A percentile compares a stretch with the other conserved stretches of the same genome.
Evolutionary conservation across 2,329 filamentous ascomycete species (phyloP).

Genomic region (Fonsecaea nubica): DNA sequence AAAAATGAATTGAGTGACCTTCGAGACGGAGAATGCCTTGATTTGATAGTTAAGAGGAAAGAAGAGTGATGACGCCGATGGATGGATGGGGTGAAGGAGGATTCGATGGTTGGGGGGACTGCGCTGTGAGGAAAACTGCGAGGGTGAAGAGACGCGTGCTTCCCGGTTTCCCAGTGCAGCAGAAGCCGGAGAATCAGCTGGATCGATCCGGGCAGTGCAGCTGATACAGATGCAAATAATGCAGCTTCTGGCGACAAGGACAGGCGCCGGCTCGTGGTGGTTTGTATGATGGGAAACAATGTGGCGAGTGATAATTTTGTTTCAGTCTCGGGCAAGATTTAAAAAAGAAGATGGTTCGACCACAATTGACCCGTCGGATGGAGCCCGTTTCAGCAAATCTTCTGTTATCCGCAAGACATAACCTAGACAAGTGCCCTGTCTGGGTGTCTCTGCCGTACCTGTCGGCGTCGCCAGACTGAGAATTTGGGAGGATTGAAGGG

Average conservation of each 20-base stretch:
- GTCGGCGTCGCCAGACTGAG: background rate
- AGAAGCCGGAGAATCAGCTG: constrained; percentile 1
- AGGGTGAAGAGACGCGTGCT: constrained; percentile 3
- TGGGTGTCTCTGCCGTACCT: constrained; percentile 1
- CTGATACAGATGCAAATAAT: constrained; percentile 5
- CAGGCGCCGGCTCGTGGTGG: background rate
- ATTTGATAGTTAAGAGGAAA: background rate
- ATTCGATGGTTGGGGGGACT: background rate
- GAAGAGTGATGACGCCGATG: background rate
- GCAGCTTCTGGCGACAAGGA: background rate
- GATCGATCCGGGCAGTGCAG: constrained; percentile 3
- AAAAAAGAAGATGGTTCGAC: background rate
- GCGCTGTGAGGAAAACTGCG: background rate
- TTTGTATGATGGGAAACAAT: constrained; percentile 5
- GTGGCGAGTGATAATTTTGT: constrained; percentile 23
- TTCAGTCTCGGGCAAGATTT: constrained; percentile 19
- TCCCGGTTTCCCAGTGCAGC: background rate
- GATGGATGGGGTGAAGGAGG: background rate
- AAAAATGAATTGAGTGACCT: background rate
- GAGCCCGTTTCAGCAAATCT: constrained; percentile 10
- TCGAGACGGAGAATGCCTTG: background rate
- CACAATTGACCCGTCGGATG: background rate
- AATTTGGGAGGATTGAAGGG: background rate
- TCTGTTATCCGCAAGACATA: background rate
- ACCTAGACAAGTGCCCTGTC: constrained; percentile 7